Conservation (phyloP, 192 early-diverging fungal species). For the Pilobolus umbonatus region DNA sequence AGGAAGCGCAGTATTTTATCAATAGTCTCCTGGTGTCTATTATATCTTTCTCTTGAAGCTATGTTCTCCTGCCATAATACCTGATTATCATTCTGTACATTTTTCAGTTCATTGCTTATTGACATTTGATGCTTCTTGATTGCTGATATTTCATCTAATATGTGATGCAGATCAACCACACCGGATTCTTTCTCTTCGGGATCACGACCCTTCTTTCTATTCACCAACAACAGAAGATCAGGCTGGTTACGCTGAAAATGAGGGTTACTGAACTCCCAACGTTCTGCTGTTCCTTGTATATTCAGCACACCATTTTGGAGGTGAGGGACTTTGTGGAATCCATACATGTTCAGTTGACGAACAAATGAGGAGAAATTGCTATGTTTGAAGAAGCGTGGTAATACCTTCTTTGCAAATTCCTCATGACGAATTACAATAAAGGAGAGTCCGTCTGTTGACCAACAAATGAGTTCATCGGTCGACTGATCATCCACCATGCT, state of each 20-base stretch:
- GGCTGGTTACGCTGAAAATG: slow-evolving; percentile 88
- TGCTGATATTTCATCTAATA: slow-evolving; percentile 76
- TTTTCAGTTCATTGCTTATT: slow-evolving; percentile 83
- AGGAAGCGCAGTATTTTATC: slow-evolving; percentile 93
- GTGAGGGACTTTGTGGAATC: slow-evolving; percentile 95
- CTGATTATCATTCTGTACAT: slow-evolving; percentile 85
- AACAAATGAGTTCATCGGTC: slow-evolving; percentile 84
- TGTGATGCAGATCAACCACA: slow-evolving; percentile 47
- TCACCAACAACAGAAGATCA: slow-evolving; percentile 82
- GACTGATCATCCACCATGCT: slow-evolving; percentile 88
- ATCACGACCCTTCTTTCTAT: slow-evolving; percentile 70
- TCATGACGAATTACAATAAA: slow-evolving; percentile 64
- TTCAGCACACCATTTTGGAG: slow-evolving; percentile 83
- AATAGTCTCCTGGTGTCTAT: slow-evolving; percentile 85
- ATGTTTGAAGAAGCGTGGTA: slow-evolving; percentile 89
- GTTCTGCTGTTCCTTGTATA: slow-evolving; percentile 67
- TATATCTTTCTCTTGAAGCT: slow-evolving; percentile 70
- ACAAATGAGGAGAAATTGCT: slow-evolving; percentile 89
- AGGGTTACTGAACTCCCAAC: slow-evolving; percentile 87
- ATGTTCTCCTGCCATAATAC: slow-evolving; percentile 82
- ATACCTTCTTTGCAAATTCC: slow-evolving; percentile 42
- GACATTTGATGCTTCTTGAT: slow-evolving; percentile 91
- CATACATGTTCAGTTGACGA: slow-evolving; percentile 92
- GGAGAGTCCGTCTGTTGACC: slow-evolving; percentile 83
- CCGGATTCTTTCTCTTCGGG: slow-evolving; percentile 47